A percentile compares a stretch with the other conserved stretches of the same genome.
These are phyloP conservation scores for Aspergillus novofumigatus DNA, from an alignment of 2,329 filamentous ascomycete genomes.

Conservation along the genomic window DNA sequence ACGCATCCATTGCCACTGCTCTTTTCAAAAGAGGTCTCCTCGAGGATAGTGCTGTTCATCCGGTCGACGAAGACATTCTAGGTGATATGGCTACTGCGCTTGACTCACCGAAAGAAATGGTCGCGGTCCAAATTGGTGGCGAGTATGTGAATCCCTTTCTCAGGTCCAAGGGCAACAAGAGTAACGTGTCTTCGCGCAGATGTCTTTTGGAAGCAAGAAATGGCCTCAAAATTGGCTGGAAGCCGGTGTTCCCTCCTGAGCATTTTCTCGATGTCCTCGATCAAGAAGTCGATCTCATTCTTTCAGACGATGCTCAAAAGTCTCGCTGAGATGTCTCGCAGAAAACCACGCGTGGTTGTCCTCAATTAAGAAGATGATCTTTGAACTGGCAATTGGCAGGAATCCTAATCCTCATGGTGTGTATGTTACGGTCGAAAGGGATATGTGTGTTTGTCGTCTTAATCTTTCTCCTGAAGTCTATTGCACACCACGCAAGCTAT, in stretches of 20 bases:
- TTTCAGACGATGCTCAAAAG: slow-evolving; percentile 6
- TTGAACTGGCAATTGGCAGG: no score
- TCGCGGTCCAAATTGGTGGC: slow-evolving; percentile 43
- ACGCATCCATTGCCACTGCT: slow-evolving; percentile 42
- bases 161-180: no score
- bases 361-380: no score
- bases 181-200: slow-evolving; percentile 17
- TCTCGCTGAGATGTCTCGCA: no score
- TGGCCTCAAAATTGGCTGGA: slow-evolving; percentile 46
- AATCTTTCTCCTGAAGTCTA: no score
- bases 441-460: no score
- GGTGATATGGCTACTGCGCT: slow-evolving; percentile 42
- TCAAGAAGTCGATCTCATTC: slow-evolving; percentile 46
- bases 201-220: slow-evolving; percentile 44
- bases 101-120: slow-evolving; percentile 31
- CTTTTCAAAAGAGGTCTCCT: slow-evolving; percentile 41
- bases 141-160: slow-evolving; percentile 28
- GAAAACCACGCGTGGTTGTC: no score
- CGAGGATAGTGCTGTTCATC: slow-evolving; percentile 31
- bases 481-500: no score
- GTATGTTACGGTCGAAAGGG: no score
- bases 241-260: slow-evolving; percentile 37
- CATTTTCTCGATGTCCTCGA: slow-evolving; percentile 47
- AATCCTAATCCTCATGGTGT: no score
- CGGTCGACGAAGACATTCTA: slow-evolving; percentile 35